These are phyloP conservation scores for Citrus unshiu DNA, from an alignment of 345 rosid genomes.

Conservation along the genomic window DNA sequence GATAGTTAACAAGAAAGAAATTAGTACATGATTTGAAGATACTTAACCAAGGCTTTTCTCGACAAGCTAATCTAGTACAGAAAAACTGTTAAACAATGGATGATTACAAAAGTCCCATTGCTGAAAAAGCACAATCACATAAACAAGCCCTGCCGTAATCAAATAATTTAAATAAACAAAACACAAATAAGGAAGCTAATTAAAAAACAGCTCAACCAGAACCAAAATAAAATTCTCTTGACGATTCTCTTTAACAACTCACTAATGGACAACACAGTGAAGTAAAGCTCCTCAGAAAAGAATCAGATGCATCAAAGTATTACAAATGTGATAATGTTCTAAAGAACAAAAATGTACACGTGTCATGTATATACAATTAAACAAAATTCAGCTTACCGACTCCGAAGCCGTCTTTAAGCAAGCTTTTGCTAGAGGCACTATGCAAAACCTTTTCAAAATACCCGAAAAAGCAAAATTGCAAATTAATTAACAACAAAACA, in stretches of 20 bases:
- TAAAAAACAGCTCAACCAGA: neutral
- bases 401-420: conserved; percentile 38
- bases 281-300: neutral
- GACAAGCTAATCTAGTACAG: neutral
- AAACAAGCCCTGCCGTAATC: neutral
- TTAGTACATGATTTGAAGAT: neutral
- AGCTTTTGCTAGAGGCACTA: conserved; percentile 50
- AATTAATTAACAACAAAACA: neutral
- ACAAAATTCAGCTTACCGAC: conserved; percentile 35
- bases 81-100: neutral
- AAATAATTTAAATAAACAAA: neutral
- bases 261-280: neutral
- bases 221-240: neutral
- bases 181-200: neutral
- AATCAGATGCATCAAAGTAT: no score
- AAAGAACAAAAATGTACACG: neutral
- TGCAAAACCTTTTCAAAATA: conserved; percentile 50
- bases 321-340: no score
- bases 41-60: neutral
- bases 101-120: neutral
- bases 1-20: neutral
- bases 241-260: no score
- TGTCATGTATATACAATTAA: neutral
- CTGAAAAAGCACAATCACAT: neutral
- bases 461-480: neutral